phyloP scores from a whole-genome alignment of 1,284 basidiomycete species.

The Ceratobasidium sp. region DNA sequence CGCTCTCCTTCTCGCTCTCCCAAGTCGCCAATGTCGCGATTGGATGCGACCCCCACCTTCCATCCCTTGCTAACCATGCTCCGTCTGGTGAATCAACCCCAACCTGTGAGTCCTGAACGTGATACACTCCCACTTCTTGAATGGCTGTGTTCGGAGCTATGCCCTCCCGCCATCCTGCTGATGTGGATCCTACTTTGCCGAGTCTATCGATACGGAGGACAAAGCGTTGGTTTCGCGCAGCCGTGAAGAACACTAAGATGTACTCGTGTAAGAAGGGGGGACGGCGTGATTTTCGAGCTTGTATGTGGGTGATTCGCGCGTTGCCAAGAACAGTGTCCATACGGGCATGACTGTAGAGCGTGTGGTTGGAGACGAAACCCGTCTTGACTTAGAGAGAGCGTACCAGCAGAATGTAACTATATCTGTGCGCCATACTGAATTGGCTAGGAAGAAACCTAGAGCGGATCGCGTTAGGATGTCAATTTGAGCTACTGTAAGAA shows the following conservation, averaged over 20 bases:
- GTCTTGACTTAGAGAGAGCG: not conserved
- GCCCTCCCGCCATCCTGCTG: not conserved
- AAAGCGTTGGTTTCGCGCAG: constrained; percentile 12
- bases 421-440: constrained; percentile 17
- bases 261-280: constrained; percentile 38
- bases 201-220: constrained; percentile 34
- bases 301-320: constrained; percentile 36
- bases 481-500: no score
- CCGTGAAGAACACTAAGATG: constrained; percentile 18
- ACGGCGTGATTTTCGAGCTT: constrained; percentile 29
- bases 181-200: constrained; percentile 1
- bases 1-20: not conserved
- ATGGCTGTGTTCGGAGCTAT: not conserved
- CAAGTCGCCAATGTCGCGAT: constrained; percentile 16
- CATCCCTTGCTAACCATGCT: constrained; percentile 21
- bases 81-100: constrained; percentile 11
- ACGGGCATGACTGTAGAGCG: constrained; percentile 1
- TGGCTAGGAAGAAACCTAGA: constrained; percentile 18
- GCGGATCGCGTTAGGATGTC: not conserved
- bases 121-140: constrained; percentile 29
- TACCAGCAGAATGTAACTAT: constrained; percentile 38
- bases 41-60: constrained; percentile 18
- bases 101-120: constrained; percentile 25
- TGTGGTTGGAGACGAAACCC: not conserved
- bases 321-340: not conserved